Percentiles rank a stretch among this genome's conserved stretches.
These are phyloP conservation scores for Ceratocystis eucalypticola DNA, from an alignment of 2,329 filamentous ascomycete species.

Conservation along the genomic window DNA sequence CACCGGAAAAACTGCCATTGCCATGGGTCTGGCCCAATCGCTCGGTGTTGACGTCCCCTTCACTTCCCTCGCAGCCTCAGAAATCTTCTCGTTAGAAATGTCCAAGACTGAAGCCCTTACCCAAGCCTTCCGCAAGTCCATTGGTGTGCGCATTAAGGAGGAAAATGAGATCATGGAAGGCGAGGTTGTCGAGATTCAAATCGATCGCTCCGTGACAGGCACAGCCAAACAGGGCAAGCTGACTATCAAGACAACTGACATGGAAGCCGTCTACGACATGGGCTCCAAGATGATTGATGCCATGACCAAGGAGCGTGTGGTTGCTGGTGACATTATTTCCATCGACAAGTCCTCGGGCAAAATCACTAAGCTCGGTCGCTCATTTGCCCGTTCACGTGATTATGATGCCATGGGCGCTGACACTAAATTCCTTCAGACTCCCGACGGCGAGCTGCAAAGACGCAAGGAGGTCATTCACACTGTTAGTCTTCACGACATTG, in stretches of 20 bases:
- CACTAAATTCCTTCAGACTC: slow-evolving; percentile 95
- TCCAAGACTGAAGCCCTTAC: slow-evolving; percentile 97
- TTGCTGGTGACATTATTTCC: slow-evolving; percentile 95
- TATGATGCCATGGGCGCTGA: slow-evolving; percentile 99
- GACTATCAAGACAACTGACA: slow-evolving; percentile 98
- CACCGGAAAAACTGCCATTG: slow-evolving; percentile 96
- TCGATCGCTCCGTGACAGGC: slow-evolving; percentile 90
- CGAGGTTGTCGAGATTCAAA: slow-evolving; percentile 97
- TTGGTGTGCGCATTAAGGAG: slow-evolving; percentile 95
- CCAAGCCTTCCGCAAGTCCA: slow-evolving; percentile 97
- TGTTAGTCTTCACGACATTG: slow-evolving; percentile 92
- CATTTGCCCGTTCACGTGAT: slow-evolving; percentile 86
- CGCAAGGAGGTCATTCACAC: slow-evolving; percentile 96
- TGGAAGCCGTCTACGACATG: slow-evolving; percentile 99
- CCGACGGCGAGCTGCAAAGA: slow-evolving; percentile 93
- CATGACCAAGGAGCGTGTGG: slow-evolving; percentile 98
- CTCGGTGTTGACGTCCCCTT: slow-evolving; percentile 90
- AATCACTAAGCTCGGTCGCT: slow-evolving; percentile 91
- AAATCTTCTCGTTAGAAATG: slow-evolving; percentile 99
- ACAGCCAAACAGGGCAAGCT: slow-evolving; percentile 97
- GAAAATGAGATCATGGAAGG: slow-evolving; percentile 99
- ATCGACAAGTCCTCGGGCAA: slow-evolving; percentile 98
- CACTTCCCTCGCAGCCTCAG: slow-evolving; percentile 85
- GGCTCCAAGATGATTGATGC: slow-evolving; percentile 99
- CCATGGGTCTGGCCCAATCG: slow-evolving; percentile 97